Conservation (phyloP, 208 protist genomes). For the Entamoeba moshkovskii region DNA sequence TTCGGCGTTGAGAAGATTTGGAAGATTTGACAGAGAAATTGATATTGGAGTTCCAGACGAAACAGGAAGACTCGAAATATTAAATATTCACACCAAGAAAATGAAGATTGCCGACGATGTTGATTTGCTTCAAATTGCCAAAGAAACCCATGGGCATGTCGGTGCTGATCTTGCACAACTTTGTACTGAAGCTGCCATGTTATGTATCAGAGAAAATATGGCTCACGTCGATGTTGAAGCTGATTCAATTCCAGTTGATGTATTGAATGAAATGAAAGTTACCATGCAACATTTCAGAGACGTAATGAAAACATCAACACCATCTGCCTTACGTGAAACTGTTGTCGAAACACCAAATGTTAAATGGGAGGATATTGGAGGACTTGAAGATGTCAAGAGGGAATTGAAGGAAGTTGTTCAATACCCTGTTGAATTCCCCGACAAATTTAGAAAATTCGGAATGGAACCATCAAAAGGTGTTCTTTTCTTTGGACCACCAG, state of each 20-base stretch:
- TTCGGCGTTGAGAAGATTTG: conserved; percentile 91
- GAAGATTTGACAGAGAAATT: conserved; percentile 93
- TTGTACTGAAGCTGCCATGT: conserved; percentile 99
- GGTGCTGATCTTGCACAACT: conserved; percentile 86
- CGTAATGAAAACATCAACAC: no score
- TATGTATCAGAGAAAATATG: conserved; percentile 94
- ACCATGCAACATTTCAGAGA: no score
- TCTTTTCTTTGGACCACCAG: conserved; percentile 34
- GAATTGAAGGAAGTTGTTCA: conserved; percentile 36
- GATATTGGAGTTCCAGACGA: conserved; percentile 94
- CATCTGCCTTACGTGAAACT: no score
- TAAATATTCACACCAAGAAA: conserved; percentile 88
- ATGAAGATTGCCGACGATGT: conserved; percentile 91
- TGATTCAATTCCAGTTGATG: no score
- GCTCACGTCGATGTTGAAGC: no score
- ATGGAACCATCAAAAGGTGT: conserved; percentile 29
- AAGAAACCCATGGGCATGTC: conserved; percentile 91
- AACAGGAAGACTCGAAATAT: conserved; percentile 85
- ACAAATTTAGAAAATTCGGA: conserved; percentile 31
- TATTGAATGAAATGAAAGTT: no score
- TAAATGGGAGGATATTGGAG: conserved; percentile 93
- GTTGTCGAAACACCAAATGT: no score
- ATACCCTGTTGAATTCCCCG: conserved; percentile 20
- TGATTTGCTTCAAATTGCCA: conserved; percentile 91
- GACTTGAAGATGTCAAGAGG: conserved; percentile 84